Percentiles rank a stretch among this genome's conserved stretches.
These are phyloP conservation scores for Plasmodium gallinaceum DNA, from an alignment of 169 alveolate genomes.

Conservation along the genomic window DNA sequence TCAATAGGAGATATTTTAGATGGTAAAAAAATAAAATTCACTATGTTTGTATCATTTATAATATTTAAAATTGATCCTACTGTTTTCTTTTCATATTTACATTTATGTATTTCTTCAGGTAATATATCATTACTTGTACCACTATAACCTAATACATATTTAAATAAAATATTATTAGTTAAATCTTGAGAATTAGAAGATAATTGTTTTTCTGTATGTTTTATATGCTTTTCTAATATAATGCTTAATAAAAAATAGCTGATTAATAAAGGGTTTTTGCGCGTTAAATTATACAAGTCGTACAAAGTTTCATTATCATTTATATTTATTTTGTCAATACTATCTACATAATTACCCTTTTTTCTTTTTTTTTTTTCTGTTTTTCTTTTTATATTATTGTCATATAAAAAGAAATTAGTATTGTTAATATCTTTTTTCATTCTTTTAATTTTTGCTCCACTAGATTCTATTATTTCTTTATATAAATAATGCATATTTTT, in stretches of 20 bases:
- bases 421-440: slow-evolving; percentile 79
- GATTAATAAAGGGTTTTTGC: slow-evolving; percentile 86
- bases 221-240: slow-evolving; percentile 89
- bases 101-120: slow-evolving; percentile 91
- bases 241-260: slow-evolving; percentile 85
- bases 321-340: slow-evolving; percentile 86
- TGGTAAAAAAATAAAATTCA: slow-evolving; percentile 72
- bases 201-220: slow-evolving; percentile 89
- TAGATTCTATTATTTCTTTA: slow-evolving; percentile 68
- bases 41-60: slow-evolving; percentile 80
- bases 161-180: slow-evolving; percentile 90
- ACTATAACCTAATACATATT: slow-evolving; percentile 92
- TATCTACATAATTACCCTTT: slow-evolving; percentile 56
- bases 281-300: slow-evolving; percentile 79
- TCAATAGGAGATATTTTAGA: slow-evolving; percentile 65
- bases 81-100: slow-evolving; percentile 91
- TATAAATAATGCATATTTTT: slow-evolving; percentile 59
- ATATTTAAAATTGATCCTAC: slow-evolving; percentile 90
- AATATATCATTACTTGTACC: slow-evolving; percentile 95
- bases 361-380: slow-evolving; percentile 23
- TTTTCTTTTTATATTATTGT: slow-evolving; percentile 42
- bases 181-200: slow-evolving; percentile 93
- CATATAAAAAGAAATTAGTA: slow-evolving; percentile 49
- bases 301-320: slow-evolving; percentile 87
- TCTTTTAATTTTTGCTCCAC: slow-evolving; percentile 75